These are phyloP conservation scores for Rhizophagus sp. DNA, from an alignment of 192 early-diverging fungal genomes.

Conservation along the genomic window DNA sequence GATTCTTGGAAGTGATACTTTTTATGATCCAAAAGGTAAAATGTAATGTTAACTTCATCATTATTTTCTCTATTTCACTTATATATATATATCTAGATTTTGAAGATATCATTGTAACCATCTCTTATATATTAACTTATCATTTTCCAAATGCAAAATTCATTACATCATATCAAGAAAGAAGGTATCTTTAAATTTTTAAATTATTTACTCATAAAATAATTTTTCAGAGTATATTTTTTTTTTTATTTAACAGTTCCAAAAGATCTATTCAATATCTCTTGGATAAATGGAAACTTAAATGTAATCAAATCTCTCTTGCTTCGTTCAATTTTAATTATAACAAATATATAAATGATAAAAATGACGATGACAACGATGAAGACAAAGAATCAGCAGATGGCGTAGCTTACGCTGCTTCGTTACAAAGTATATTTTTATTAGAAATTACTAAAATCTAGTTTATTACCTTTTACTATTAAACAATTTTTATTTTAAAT, in stretches of 20 bases:
- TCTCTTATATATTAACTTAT: slow-evolving; percentile 57
- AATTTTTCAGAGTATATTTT: background rate
- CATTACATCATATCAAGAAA: slow-evolving; percentile 73
- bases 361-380: background rate
- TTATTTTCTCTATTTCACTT: background rate
- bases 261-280: slow-evolving; percentile 26
- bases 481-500: too few relatives aligned
- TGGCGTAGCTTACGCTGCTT: background rate
- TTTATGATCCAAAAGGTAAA: slow-evolving; percentile 58
- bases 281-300: slow-evolving; percentile 28
- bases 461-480: background rate
- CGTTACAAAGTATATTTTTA: slow-evolving; percentile 13
- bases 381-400: background rate
- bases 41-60: background rate
- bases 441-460: slow-evolving; percentile 18
- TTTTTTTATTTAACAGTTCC: background rate
- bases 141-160: slow-evolving; percentile 58
- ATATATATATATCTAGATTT: slow-evolving; percentile 48
- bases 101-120: slow-evolving; percentile 63
- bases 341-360: slow-evolving; percentile 26
- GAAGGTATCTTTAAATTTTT: slow-evolving; percentile 41
- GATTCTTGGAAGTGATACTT: slow-evolving; percentile 58
- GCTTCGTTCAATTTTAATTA: slow-evolving; percentile 14
- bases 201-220: background rate
- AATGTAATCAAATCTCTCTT: slow-evolving; percentile 18